These are phyloP conservation scores for Lasiodiplodia hormozganensis DNA, from an alignment of 2,329 filamentous ascomycete genomes.

Conservation along the genomic window DNA sequence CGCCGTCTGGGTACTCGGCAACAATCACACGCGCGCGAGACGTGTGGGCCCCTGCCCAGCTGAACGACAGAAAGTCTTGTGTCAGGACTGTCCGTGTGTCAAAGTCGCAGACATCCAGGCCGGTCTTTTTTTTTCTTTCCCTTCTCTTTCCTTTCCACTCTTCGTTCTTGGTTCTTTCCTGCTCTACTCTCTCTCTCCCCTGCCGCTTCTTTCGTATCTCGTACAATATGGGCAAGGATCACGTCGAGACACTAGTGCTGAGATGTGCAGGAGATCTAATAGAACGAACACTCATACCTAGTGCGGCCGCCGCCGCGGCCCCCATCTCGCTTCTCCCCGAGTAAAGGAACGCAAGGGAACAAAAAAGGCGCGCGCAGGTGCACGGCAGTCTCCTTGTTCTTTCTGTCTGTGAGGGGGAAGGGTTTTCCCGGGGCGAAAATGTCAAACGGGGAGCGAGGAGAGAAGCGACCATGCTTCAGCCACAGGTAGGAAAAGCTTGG, in stretches of 20 bases:
- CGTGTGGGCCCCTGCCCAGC: not conserved
- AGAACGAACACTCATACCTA: not conserved
- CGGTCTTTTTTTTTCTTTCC: not conserved
- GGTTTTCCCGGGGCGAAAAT: not conserved
- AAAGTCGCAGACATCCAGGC: not conserved
- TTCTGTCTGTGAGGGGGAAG: not conserved
- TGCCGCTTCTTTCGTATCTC: not conserved
- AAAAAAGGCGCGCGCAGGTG: too few species aligned
- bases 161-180: not conserved
- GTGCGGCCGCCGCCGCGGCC: not conserved
- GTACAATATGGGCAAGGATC: not conserved
- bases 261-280: constrained; percentile 1
- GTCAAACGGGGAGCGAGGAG: not conserved
- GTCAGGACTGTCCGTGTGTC: constrained; percentile 1
- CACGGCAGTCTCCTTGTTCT: not conserved
- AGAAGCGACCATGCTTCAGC: not conserved
- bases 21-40: not conserved
- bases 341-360: not conserved
- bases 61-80: not conserved
- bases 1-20: not conserved
- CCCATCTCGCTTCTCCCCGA: not conserved
- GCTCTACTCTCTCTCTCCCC: too few species aligned
- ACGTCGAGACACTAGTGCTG: not conserved
- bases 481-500: not conserved
- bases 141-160: not conserved